Percentiles rank a stretch among this genome's conserved stretches.
These are phyloP conservation scores for Citrullus mucosospermus DNA, from an alignment of 306 rosid species.

Conservation along the genomic window DNA sequence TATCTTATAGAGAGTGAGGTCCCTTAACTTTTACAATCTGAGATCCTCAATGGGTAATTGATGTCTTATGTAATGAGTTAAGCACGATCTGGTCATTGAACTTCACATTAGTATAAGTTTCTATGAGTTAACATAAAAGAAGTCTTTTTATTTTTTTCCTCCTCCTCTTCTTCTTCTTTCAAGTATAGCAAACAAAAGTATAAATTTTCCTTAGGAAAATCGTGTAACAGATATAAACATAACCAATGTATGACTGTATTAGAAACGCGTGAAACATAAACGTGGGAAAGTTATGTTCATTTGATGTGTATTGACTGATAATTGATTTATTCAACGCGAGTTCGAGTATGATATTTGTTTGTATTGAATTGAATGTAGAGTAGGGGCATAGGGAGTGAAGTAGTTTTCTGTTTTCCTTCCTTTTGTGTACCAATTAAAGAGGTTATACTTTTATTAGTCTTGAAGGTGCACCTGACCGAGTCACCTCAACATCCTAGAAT, in stretches of 20 bases:
- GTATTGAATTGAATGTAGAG: neutral
- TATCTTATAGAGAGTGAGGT: too few species aligned
- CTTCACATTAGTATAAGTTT: neutral
- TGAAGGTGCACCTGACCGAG: conserved; percentile 8
- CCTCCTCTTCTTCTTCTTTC: neutral
- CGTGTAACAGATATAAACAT: neutral
- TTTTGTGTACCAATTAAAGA: neutral
- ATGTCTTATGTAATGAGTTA: too few species aligned
- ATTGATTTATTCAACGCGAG: neutral
- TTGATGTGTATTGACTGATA: neutral
- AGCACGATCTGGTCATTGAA: neutral
- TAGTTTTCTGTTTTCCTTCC: neutral
- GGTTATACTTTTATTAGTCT: neutral
- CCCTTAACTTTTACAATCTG: too few species aligned
- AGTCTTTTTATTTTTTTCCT: too few species aligned
- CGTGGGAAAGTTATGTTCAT: neutral
- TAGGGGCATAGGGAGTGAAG: neutral
- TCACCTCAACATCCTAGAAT: conserved; percentile 10
- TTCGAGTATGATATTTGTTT: neutral
- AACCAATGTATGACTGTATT: neutral
- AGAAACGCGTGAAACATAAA: neutral
- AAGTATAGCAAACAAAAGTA: neutral
- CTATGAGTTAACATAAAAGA: neutral
- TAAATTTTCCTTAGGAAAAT: neutral
- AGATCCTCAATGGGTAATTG: too few species aligned